A percentile compares a stretch with the other conserved stretches of the same genome.
Evolutionary conservation across 768 basidiomycete genomes (phyloP).

Genomic region (Suillus lakei): DNA sequence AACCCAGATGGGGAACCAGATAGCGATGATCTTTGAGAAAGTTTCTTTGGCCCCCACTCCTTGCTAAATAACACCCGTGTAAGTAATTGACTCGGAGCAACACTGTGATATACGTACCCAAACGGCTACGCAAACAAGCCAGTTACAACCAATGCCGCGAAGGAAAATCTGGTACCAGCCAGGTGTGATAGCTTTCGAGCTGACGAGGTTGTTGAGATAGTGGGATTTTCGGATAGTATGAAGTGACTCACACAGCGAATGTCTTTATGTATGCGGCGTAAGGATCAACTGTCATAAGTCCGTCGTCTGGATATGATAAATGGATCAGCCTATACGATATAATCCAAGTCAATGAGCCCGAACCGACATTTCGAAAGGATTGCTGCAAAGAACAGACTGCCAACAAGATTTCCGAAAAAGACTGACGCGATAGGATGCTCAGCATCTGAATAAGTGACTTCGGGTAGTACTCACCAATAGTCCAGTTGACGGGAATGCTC

Average conservation of each 20-base stretch:
- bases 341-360: slow-evolving; percentile 1
- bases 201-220: slow-evolving; percentile 27
- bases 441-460: not conserved
- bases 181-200: slow-evolving; percentile 66
- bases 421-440: slow-evolving; percentile 44
- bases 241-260: slow-evolving; percentile 62
- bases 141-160: slow-evolving; percentile 77
- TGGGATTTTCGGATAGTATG: not conserved
- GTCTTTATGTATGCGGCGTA: slow-evolving; percentile 56
- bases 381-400: slow-evolving; percentile 72
- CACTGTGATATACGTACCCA: slow-evolving; percentile 55
- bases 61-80: slow-evolving; percentile 51
- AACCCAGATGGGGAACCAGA: slow-evolving; percentile 81
- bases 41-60: slow-evolving; percentile 69
- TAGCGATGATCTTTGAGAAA: slow-evolving; percentile 68
- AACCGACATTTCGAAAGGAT: slow-evolving; percentile 66
- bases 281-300: slow-evolving; percentile 61
- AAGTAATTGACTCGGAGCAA: slow-evolving; percentile 7
- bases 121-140: slow-evolving; percentile 73
- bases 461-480: slow-evolving; percentile 53
- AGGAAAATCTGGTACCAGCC: slow-evolving; percentile 76
- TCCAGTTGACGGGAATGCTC: slow-evolving; percentile 70
- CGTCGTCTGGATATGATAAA: slow-evolving; percentile 48
- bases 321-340: not conserved
- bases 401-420: slow-evolving; percentile 69